phyloP scores from a whole-genome alignment of 129 eudicot genomes.

The Flaveria brownii region DNA sequence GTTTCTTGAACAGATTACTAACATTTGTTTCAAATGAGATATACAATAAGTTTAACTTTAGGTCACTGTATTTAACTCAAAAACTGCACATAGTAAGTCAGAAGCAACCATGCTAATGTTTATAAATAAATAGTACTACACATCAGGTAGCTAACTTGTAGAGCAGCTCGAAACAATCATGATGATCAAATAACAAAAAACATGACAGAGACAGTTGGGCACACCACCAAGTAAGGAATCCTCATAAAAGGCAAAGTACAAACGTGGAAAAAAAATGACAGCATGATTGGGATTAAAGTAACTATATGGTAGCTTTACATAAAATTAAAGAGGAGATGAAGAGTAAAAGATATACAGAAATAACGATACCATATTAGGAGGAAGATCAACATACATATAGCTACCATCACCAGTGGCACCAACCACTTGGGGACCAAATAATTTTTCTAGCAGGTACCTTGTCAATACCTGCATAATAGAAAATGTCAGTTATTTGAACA shows the following conservation, averaged over 20 bases:
- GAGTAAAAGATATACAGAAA: conserved; percentile 34
- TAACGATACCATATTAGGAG: conserved; percentile 80
- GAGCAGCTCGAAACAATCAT: not conserved
- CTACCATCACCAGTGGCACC: conserved; percentile 71
- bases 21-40: not conserved
- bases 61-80: conserved; percentile 1
- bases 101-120: not conserved
- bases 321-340: conserved; percentile 5
- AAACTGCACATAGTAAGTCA: not conserved
- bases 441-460: conserved; percentile 67
- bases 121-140: not conserved
- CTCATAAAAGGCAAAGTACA: not conserved
- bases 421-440: conserved; percentile 70
- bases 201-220: not conserved
- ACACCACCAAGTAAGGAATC: not conserved
- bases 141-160: not conserved
- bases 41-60: not conserved
- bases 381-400: conserved; percentile 82
- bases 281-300: not conserved
- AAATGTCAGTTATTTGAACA: conserved; percentile 5
- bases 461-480: conserved; percentile 58
- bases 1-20: not conserved
- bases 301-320: not conserved
- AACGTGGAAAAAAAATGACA: conserved; percentile 7
- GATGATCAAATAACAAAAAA: not conserved